Conservation (phyloP, 768 basidiomycete genomes). For the Paxillus rubicundulus region DNA sequence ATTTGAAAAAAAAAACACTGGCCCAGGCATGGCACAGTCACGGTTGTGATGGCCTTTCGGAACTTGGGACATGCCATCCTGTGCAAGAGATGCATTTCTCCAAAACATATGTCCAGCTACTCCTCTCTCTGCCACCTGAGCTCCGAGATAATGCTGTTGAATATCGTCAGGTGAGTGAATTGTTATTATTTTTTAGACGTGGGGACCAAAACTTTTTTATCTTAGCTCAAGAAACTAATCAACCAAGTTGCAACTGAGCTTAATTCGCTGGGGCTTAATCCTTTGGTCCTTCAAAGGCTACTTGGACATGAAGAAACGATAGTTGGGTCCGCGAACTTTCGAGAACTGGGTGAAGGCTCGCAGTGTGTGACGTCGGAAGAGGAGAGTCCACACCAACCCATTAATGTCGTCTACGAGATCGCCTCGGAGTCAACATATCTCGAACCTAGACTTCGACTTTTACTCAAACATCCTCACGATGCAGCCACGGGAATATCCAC, state of each 20-base stretch:
- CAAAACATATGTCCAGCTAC: constrained; percentile 62
- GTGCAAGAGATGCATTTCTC: constrained; percentile 65
- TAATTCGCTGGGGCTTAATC: constrained; percentile 60
- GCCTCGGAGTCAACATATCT: constrained; percentile 43
- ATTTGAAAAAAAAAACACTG: no score
- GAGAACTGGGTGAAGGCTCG: not conserved
- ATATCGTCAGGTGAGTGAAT: constrained; percentile 65
- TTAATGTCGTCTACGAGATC: constrained; percentile 60
- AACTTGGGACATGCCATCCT: no score
- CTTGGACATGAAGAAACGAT: constrained; percentile 23
- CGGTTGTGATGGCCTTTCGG: no score
- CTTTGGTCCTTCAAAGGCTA: constrained; percentile 45
- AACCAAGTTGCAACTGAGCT: constrained; percentile 81
- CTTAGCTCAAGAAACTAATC: constrained; percentile 86
- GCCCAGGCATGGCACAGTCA: no score
- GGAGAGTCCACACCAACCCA: constrained; percentile 9
- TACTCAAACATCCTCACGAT: constrained; percentile 28
- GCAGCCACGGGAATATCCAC: not conserved
- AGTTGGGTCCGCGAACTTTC: not conserved
- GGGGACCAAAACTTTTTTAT: not conserved
- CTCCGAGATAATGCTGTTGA: constrained; percentile 77
- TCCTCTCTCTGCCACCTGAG: constrained; percentile 70
- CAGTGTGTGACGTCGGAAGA: not conserved
- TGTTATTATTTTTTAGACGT: no score
- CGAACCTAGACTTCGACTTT: constrained; percentile 58